Conservation (phyloP, 2,329 filamentous ascomycete genomes). For the Epichloe aotearoae region DNA sequence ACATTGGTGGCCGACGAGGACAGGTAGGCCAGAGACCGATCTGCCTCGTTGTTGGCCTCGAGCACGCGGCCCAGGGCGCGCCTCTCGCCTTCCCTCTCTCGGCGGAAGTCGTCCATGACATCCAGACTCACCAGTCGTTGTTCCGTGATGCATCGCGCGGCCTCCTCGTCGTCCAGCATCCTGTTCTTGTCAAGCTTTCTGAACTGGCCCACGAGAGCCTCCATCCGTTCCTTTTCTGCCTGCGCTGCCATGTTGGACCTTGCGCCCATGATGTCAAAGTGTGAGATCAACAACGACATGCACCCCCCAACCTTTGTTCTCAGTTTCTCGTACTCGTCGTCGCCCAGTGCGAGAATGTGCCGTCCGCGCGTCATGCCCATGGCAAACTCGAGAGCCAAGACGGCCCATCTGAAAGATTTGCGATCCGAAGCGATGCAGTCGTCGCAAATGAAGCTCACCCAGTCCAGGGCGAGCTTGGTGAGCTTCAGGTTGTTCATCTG, state of each 20-base stretch:
- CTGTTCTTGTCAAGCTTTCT: conserved; percentile 66
- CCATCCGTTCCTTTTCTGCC: conserved; percentile 78
- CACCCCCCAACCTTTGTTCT: conserved; percentile 86
- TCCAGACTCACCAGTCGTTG: conserved; percentile 62
- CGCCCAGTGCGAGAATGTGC: conserved; percentile 81
- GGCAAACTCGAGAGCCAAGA: conserved; percentile 86
- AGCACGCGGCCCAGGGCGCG: conserved; percentile 82
- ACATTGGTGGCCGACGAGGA: conserved; percentile 92
- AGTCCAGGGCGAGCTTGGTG: conserved; percentile 84
- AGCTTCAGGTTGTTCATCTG: conserved; percentile 97
- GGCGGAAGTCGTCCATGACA: conserved; percentile 64
- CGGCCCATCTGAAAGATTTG: conserved; percentile 95
- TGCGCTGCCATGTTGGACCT: conserved; percentile 86
- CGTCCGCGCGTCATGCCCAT: conserved; percentile 95
- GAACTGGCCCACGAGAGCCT: conserved; percentile 64
- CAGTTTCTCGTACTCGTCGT: conserved; percentile 73
- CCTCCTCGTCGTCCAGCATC: conserved; percentile 71
- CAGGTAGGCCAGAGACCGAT: conserved; percentile 84
- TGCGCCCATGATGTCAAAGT: conserved; percentile 98
- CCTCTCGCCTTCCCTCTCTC: conserved; percentile 69
- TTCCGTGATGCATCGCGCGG: conserved; percentile 57
- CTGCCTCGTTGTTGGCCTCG: conserved; percentile 90
- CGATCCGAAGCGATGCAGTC: conserved; percentile 90
- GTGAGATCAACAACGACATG: conserved; percentile 93
- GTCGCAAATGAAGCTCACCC: conserved; percentile 96